phyloP scores from a whole-genome alignment of 1,284 basidiomycete genomes.

The Xerocomus minutiporus region DNA sequence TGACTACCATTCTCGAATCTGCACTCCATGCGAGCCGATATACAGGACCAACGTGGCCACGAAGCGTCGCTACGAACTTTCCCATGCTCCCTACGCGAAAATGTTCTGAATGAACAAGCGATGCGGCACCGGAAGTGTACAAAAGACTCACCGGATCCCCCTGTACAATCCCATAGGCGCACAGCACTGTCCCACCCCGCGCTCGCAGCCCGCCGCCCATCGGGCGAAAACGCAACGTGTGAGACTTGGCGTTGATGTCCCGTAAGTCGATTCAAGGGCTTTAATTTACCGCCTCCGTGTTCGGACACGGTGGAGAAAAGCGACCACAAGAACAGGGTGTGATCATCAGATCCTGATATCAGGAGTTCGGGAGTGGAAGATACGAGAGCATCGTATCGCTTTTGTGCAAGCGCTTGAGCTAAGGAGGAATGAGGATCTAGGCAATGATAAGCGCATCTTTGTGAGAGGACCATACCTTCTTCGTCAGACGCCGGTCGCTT shows the following conservation, averaged over 20 bases:
- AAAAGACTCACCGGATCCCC: slow-evolving; percentile 15
- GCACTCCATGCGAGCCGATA: slow-evolving; percentile 95
- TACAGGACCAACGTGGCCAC: slow-evolving; percentile 93
- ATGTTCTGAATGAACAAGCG: neutral
- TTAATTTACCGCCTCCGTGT: slow-evolving; percentile 54
- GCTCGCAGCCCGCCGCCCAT: slow-evolving; percentile 87
- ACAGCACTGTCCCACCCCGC: slow-evolving; percentile 92
- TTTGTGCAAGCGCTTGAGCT: slow-evolving; percentile 74
- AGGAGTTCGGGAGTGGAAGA: slow-evolving; percentile 75
- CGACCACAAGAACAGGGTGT: slow-evolving; percentile 93
- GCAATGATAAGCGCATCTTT: neutral
- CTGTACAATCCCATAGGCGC: slow-evolving; percentile 78
- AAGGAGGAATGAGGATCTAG: neutral
- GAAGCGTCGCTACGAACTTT: slow-evolving; percentile 86
- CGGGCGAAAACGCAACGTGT: slow-evolving; percentile 94
- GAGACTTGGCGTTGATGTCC: slow-evolving; percentile 96
- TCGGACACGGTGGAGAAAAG: slow-evolving; percentile 51
- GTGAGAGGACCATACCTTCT: slow-evolving; percentile 53
- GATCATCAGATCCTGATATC: slow-evolving; percentile 92
- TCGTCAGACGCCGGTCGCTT: slow-evolving; percentile 73
- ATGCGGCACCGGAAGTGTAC: neutral
- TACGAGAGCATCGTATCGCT: slow-evolving; percentile 69
- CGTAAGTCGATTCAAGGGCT: slow-evolving; percentile 83
- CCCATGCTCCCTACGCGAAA: slow-evolving; percentile 65
- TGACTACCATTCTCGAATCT: slow-evolving; percentile 88